A percentile compares a stretch with the other conserved stretches of the same genome.
Evolutionary conservation across 1,284 basidiomycete genomes (phyloP).

Genomic region (Fomitopsis palustris): DNA sequence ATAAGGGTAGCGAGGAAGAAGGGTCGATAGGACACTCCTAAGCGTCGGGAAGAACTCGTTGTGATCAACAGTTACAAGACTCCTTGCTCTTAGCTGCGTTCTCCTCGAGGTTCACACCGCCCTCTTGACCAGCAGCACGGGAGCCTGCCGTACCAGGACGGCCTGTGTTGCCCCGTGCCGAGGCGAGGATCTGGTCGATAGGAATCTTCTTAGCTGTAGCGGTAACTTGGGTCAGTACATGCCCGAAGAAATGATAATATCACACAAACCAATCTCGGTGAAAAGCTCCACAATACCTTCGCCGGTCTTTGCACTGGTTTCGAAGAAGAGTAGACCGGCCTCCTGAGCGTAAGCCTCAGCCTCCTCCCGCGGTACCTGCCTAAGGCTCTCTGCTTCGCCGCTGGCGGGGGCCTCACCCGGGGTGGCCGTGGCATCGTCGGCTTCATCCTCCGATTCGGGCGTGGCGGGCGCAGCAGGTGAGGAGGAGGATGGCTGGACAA

Average conservation of each 20-base stretch:
- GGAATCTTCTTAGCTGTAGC: constrained; percentile 90
- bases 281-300: constrained; percentile 97
- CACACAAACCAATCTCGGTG: constrained; percentile 87
- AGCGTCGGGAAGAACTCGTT: neutral
- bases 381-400: constrained; percentile 62
- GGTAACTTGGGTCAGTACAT: neutral
- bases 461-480: constrained; percentile 46
- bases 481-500: constrained; percentile 72
- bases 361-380: constrained; percentile 91
- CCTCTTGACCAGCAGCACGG: constrained; percentile 49
- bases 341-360: constrained; percentile 96
- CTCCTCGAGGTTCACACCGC: constrained; percentile 75
- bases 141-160: constrained; percentile 57
- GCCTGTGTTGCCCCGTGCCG: constrained; percentile 59
- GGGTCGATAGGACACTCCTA: neutral
- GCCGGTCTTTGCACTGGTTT: constrained; percentile 98
- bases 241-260: constrained; percentile 7
- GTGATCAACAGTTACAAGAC: constrained; percentile 68
- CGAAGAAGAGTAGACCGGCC: constrained; percentile 91
- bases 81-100: constrained; percentile 66
- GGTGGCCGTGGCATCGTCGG: constrained; percentile 84
- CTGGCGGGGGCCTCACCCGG: constrained; percentile 58
- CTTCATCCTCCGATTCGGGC: constrained; percentile 73
- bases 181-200: constrained; percentile 87
- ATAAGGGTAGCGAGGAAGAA: constrained; percentile 17